Evolutionary conservation across 2,329 filamentous ascomycete species (phyloP), one percentile per base, ranked within the genome.

Genomic region (Myotisia sp.): DNA sequence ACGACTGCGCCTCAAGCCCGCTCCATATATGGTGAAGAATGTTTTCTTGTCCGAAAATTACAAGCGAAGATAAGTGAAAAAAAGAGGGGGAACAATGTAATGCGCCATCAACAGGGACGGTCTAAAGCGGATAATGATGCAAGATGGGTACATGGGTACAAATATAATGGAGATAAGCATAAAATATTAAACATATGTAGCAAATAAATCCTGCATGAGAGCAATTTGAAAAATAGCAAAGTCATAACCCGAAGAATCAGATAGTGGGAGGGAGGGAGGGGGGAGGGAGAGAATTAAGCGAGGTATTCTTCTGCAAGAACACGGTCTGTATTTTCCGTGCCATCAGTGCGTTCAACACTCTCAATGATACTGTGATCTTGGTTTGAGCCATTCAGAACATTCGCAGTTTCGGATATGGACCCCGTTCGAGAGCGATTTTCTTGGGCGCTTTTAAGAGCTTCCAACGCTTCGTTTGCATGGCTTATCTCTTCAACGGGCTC

Each of bases 401-500:
- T 39, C 13, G 24, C 33, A 16, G 37, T 29, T 27, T 24, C 34
- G 6, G 42, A 41, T 10, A 47, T 37, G n/a, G 53, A 50, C 5
- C 46, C 45, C 16, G 52, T 48, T 26, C 47, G 47, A 27, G 54
- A 55, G 17, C 51, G 51, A 12, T 49, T 52, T 26, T 56, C 55
- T 39, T 55, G 54, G 17, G 54, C 59, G 37, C 58, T 44, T 19
- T 39, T 52, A 9, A 62, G 51, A 14, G 49, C 56, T 37, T 64
- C 62, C 13, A 65, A 45, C 3, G 61, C 62, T 42, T 65, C 62
- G 26, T 59, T 62, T 5, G 60, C 60, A 43, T 65, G 60, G n/a
- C 56, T 58, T 18, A 61, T 60, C 34, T 63, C 50, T 44, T 49
- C 51, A 29, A 47, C 42, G n/a, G 22, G 29, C 29, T 32, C 29